phyloP scores from a whole-genome alignment of 139 green algal species.

The Auxenochlorella pyrenoidosa region DNA sequence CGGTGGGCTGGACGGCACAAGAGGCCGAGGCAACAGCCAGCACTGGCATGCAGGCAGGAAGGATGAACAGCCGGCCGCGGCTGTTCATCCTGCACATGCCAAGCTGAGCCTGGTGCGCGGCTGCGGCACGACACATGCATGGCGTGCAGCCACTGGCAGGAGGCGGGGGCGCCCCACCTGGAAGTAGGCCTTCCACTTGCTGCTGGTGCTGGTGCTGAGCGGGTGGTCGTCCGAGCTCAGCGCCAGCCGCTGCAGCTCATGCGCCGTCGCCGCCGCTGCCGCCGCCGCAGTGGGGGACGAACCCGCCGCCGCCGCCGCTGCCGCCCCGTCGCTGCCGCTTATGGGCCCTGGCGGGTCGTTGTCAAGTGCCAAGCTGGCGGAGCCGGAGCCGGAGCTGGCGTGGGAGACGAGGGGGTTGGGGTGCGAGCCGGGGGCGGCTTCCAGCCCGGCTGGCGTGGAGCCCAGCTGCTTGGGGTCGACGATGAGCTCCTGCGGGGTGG shows the following conservation, averaged over 20 bases:
- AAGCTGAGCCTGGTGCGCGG: too few species aligned
- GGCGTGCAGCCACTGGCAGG: too few species aligned
- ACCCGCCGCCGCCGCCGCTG: background rate
- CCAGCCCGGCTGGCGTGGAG: background rate
- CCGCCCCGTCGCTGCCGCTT: background rate
- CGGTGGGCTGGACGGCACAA: too few species aligned
- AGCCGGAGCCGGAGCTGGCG: background rate
- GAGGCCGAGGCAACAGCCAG: too few species aligned
- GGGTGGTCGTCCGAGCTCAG: slow-evolving; percentile 80
- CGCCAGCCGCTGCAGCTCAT: slow-evolving; percentile 13
- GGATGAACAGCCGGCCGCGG: too few species aligned
- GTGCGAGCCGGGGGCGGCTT: slow-evolving; percentile 26
- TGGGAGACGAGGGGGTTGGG: slow-evolving; percentile 38
- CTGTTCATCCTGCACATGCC: too few species aligned
- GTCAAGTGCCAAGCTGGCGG: background rate
- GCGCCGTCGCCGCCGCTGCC: background rate
- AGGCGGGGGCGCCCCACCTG: too few species aligned
- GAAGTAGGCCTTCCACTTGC: slow-evolving; percentile 86
- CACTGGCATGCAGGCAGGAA: background rate
- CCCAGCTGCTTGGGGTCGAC: slow-evolving; percentile 75
- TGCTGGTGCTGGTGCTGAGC: slow-evolving; percentile 69
- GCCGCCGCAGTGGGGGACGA: slow-evolving; percentile 1
- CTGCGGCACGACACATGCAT: too few species aligned
- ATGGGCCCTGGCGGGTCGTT: background rate
- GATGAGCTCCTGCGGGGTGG: slow-evolving; percentile 78